Conservation (phyloP, 2,329 filamentous ascomycete species). For the Diaporthe longicolla region DNA sequence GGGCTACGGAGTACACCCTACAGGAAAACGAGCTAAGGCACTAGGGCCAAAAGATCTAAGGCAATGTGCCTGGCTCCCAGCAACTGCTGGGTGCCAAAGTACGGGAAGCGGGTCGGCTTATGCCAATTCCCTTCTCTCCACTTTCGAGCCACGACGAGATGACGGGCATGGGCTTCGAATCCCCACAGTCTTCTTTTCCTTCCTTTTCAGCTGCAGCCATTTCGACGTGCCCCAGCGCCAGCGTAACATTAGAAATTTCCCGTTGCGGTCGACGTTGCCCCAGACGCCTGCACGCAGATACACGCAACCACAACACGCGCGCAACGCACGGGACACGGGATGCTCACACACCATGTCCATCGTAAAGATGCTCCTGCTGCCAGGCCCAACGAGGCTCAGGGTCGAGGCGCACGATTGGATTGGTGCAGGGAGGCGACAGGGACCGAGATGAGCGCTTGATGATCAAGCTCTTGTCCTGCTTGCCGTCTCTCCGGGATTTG, state of each 20-base stretch:
- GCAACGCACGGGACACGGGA: conserved; percentile 12
- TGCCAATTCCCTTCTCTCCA: conserved; percentile 34
- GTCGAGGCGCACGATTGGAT: not conserved
- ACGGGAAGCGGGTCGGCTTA: conserved; percentile 31
- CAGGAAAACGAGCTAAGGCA: not conserved
- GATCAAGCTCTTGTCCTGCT: conserved; percentile 12
- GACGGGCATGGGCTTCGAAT: conserved; percentile 27
- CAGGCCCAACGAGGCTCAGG: not conserved
- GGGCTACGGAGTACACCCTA: not conserved
- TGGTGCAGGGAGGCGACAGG: conserved; percentile 24
- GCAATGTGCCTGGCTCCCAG: conserved; percentile 3
- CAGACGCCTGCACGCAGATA: conserved; percentile 2
- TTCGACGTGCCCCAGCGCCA: conserved; percentile 23
- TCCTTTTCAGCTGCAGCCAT: conserved; percentile 32
- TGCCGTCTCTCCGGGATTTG: conserved; percentile 1
- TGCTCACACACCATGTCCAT: conserved; percentile 1
- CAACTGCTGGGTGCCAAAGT: conserved; percentile 4
- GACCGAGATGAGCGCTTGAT: conserved; percentile 31
- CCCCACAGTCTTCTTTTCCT: conserved; percentile 29
- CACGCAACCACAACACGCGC: not conserved
- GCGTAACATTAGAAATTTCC: conserved; percentile 38
- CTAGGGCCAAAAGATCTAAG: not conserved
- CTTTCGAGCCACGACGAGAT: conserved; percentile 27
- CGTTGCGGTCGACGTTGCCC: conserved; percentile 6
- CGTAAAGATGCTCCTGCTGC: not conserved